phyloP scores from a whole-genome alignment of 164 flowering plant genomes.

The Houttuynia cordata region DNA sequence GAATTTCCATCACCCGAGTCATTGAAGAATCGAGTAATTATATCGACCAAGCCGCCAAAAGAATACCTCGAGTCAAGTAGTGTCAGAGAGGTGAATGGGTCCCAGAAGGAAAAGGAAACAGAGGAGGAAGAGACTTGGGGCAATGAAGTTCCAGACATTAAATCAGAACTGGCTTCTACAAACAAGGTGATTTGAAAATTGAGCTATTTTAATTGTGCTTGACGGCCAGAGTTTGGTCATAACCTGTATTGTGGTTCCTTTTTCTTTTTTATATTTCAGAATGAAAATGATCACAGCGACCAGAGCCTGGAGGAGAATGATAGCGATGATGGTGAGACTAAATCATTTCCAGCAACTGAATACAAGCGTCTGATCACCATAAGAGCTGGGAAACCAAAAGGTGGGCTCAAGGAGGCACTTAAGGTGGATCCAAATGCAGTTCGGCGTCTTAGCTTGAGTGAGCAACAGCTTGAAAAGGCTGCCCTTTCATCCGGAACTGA shows the following conservation, averaged over 20 bases:
- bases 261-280: not conserved
- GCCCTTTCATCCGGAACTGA: conserved; percentile 32
- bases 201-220: too few species aligned
- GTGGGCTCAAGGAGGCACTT: conserved; percentile 29
- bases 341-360: conserved; percentile 24
- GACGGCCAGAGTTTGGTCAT: not conserved
- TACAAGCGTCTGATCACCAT: conserved; percentile 67
- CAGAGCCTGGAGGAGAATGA: conserved; percentile 4
- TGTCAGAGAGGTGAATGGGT: conserved; percentile 13
- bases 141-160: conserved; percentile 21
- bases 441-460: conserved; percentile 78
- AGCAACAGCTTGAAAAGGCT: conserved; percentile 58
- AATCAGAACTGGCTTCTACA: conserved; percentile 7
- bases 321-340: conserved; percentile 8
- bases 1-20: conserved; percentile 76
- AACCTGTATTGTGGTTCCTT: not conserved
- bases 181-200: conserved; percentile 16
- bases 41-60: conserved; percentile 92
- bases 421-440: conserved; percentile 24
- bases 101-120: conserved; percentile 20
- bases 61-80: conserved; percentile 30
- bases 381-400: conserved; percentile 67
- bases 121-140: conserved; percentile 33
- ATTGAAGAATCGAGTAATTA: conserved; percentile 43
- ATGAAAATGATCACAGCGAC: conserved; percentile 2